Evolutionary conservation across 1,139 yeast species (phyloP).

Genomic region (Scheffersomyces quercinus): DNA sequence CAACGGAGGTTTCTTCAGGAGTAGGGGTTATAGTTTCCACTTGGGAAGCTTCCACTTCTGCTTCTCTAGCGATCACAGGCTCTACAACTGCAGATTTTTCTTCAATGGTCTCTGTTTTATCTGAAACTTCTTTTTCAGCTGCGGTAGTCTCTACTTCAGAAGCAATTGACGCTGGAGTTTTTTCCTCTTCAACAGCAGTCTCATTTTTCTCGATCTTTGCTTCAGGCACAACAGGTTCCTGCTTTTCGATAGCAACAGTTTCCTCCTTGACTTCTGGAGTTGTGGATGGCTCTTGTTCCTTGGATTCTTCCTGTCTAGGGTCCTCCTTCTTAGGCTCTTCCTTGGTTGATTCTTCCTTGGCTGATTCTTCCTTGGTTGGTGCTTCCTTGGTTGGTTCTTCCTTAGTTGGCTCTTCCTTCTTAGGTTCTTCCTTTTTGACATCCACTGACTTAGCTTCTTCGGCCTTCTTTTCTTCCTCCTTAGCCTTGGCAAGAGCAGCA

Average conservation of each 20-base stretch:
- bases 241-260: background rate
- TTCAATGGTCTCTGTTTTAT: slow-evolving; percentile 1
- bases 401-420: slow-evolving; percentile 12
- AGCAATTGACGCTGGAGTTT: no score
- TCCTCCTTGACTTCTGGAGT: slow-evolving; percentile 3
- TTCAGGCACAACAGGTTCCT: no score
- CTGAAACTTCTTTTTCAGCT: slow-evolving; percentile 3
- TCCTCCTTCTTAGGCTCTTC: slow-evolving; percentile 5
- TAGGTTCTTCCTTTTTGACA: slow-evolving; percentile 14
- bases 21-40: no score
- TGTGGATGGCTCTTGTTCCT: slow-evolving; percentile 7
- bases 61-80: background rate
- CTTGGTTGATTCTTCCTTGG: slow-evolving; percentile 5
- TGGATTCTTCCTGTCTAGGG: slow-evolving; percentile 1
- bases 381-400: slow-evolving; percentile 14
- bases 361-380: slow-evolving; percentile 8
- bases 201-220: no score
- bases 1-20: no score
- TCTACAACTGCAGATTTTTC: background rate
- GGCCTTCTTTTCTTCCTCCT: slow-evolving; percentile 10
- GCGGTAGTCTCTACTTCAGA: slow-evolving; percentile 2
- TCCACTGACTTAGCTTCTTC: slow-evolving; percentile 9
- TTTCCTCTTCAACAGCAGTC: no score
- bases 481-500: slow-evolving; percentile 15
- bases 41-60: background rate